Evolutionary conservation across 2,329 filamentous ascomycete species (phyloP).

Genomic region (Cladophialophora carrionii): DNA sequence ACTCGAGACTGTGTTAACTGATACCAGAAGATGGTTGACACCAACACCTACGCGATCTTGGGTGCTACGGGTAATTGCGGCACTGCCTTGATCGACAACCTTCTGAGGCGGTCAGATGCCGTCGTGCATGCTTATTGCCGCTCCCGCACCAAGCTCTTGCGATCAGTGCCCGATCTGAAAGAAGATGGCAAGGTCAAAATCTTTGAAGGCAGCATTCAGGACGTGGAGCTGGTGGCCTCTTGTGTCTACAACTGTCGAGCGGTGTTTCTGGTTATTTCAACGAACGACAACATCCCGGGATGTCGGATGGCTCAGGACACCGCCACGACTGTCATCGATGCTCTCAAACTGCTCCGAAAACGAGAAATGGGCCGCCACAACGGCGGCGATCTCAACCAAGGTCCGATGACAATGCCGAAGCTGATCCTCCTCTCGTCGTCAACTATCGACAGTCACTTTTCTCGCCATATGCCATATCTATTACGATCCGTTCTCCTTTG

Average conservation of each 20-base stretch:
- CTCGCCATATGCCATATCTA: neutral
- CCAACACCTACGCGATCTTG: neutral
- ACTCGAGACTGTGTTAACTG: neutral
- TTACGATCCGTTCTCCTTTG: neutral
- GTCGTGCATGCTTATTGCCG: neutral
- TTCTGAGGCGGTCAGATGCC: neutral
- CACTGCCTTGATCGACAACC: neutral
- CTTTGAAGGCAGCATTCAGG: neutral
- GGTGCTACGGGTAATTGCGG: neutral
- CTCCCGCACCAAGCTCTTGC: neutral
- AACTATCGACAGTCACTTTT: neutral
- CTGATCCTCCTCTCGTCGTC: constrained; percentile 1
- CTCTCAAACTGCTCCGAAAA: neutral
- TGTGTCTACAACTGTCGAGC: neutral
- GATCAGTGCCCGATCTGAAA: neutral
- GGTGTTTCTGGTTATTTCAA: neutral
- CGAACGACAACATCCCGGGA: neutral
- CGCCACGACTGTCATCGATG: neutral
- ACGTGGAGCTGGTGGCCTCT: neutral
- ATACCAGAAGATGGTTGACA: neutral
- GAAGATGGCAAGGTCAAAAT: neutral
- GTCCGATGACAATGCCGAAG: neutral
- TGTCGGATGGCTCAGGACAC: neutral
- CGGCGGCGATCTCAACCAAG: neutral
- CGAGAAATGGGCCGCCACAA: neutral